Evolutionary conservation across 2,329 filamentous ascomycete genomes (phyloP).

Genomic region (Colletotrichum acutatum): DNA sequence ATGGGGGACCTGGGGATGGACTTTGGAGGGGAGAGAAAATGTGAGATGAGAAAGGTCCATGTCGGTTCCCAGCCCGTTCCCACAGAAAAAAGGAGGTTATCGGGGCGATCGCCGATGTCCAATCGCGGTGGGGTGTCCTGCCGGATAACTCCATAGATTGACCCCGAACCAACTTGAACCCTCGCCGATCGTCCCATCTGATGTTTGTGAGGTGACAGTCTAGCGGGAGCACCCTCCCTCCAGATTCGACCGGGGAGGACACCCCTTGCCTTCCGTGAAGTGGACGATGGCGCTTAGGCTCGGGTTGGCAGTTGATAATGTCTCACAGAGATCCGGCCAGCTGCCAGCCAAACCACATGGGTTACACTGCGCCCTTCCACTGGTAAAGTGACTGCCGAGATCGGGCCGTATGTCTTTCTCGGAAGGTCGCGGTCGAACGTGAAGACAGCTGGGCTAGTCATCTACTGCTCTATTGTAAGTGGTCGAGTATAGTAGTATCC

Average conservation of each 20-base stretch:
- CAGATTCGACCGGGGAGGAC: background rate
- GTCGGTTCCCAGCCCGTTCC: background rate
- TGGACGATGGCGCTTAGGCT: background rate
- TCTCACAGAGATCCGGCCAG: conserved; percentile 1
- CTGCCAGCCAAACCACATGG: background rate
- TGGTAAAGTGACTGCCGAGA: background rate
- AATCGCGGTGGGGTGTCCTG: background rate
- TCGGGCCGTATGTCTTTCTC: background rate
- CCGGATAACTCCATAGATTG: background rate
- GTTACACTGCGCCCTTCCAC: background rate
- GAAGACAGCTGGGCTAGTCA: background rate
- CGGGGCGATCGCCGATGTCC: background rate
- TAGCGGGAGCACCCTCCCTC: background rate
- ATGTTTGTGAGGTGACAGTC: background rate
- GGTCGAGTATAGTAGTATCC: background rate
- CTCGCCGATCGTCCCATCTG: background rate
- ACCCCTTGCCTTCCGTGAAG: conserved; percentile 3
- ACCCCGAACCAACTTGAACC: background rate
- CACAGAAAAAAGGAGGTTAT: background rate
- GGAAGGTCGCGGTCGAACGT: background rate
- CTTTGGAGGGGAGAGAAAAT: no score
- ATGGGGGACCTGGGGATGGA: no score
- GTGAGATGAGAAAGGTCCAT: background rate
- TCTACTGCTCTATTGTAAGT: background rate
- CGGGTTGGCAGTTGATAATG: background rate